A percentile compares a stretch with the other conserved stretches of the same genome.
phyloP scores from a whole-genome alignment of 2,329 filamentous ascomycete species.

The Clonostachys sp. region DNA sequence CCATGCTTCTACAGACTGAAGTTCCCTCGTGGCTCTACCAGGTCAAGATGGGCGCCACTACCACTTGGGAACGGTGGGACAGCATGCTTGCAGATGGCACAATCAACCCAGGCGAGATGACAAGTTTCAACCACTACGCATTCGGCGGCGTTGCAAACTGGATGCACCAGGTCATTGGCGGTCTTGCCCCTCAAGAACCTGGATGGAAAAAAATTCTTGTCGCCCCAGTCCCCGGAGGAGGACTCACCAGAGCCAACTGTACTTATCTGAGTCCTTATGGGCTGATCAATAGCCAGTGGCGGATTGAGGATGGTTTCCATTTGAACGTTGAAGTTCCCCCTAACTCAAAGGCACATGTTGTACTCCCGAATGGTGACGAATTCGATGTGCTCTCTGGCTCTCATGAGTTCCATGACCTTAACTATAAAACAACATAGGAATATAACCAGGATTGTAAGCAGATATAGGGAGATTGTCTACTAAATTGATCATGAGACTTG shows the following conservation, averaged over 20 bases:
- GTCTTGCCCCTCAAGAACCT: slow-evolving; percentile 28
- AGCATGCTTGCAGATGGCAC: slow-evolving; percentile 34
- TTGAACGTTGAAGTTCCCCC: slow-evolving; percentile 11
- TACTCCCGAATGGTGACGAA: slow-evolving; percentile 3
- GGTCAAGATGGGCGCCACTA: slow-evolving; percentile 38
- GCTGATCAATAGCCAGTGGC: slow-evolving; percentile 17
- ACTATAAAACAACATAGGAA: neutral
- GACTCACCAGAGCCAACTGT: slow-evolving; percentile 23
- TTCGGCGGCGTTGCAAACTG: slow-evolving; percentile 42
- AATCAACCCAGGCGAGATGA: slow-evolving; percentile 41
- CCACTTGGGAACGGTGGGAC: slow-evolving; percentile 48
- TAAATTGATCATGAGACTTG: too few species aligned
- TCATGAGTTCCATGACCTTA: neutral
- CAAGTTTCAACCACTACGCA: slow-evolving; percentile 45
- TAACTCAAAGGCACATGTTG: slow-evolving; percentile 8
- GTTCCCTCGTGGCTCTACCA: slow-evolving; percentile 44
- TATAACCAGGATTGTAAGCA: too few species aligned
- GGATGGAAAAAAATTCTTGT: slow-evolving; percentile 32
- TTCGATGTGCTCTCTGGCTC: neutral
- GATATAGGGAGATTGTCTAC: too few species aligned
- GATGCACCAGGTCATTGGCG: slow-evolving; percentile 37
- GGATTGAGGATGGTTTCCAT: slow-evolving; percentile 11
- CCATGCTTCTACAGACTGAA: slow-evolving; percentile 39
- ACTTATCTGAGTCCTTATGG: slow-evolving; percentile 24
- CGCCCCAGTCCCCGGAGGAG: slow-evolving; percentile 24